Base-by-base conservation (phyloP, 78 protist genomes). In the Protostelium mycophagum region DNA sequence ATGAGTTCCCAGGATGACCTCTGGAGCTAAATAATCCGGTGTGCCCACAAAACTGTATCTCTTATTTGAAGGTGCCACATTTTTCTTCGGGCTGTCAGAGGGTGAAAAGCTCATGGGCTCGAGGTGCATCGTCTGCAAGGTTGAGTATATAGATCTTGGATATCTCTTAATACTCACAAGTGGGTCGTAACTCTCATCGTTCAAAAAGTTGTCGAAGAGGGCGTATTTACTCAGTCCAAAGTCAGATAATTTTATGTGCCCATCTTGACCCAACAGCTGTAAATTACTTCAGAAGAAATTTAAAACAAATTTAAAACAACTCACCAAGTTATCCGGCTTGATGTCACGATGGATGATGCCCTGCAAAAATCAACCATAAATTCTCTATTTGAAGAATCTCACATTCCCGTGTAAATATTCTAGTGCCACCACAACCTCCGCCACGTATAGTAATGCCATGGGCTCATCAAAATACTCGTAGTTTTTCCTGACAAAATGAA, bases 21-120 rank as follows among this genome's bases (percentile, higher is more conserved):
- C 99, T 0, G 99, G 99, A 0, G 98, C 96, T 34, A 98, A 89
- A 92, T 98, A 98, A 90, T 98, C 99, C 1, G 99, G 99, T 28
- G 98, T 97, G 83, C 98, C 98, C 28, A 90, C 38, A 1, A 90
- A 51, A 35, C 73, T 51, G 73, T 51, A 51, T 5, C 73, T 5
- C 73, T 51, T 51, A 16, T 51, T 51, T 5, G 16, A 5, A 25
- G 73, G 73, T 5, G 5, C 16, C 31, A 51, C 16, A 5, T 5
- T 16, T 51, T 51, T 51, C 73, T 16, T 51, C 73, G 73, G 73
- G 5, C 31, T 25, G 16, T 51, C 73, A 51, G 73, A 25, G 73
- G 73, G 73, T 51, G 73, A 51, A 25, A 51, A 25, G 31, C 31
- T 51, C 31, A 16, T 51, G 73, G 73, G 73, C 16, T 51, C 73